Conservation (phyloP, 1,284 basidiomycete species). For the Irpex lacteus region DNA sequence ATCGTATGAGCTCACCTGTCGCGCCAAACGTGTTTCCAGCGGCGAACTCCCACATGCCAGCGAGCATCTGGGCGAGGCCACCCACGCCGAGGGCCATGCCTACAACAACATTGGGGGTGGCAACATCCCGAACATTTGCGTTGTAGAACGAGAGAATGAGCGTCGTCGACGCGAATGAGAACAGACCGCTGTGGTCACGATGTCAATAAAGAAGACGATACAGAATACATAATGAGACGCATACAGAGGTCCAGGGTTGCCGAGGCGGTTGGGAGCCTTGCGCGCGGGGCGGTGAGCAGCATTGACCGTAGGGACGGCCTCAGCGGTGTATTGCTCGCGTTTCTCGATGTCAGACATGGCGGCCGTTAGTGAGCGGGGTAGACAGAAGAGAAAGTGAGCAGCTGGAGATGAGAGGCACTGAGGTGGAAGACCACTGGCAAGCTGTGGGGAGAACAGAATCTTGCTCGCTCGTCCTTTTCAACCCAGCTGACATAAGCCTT, state of each 20-base stretch:
- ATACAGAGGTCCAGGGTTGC: slow-evolving; percentile 31
- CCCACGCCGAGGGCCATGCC: slow-evolving; percentile 84
- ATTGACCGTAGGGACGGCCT: slow-evolving; percentile 17
- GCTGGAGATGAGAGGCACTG: slow-evolving; percentile 13
- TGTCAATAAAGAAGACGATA: too few relatives aligned
- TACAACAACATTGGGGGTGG: slow-evolving; percentile 70
- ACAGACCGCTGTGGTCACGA: slow-evolving; percentile 48
- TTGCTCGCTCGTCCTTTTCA: slow-evolving; percentile 13
- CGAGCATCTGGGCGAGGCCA: slow-evolving; percentile 76
- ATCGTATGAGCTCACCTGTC: slow-evolving; percentile 48
- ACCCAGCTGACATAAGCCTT: slow-evolving; percentile 18
- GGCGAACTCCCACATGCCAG: slow-evolving; percentile 83
- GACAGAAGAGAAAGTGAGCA: slow-evolving; percentile 11
- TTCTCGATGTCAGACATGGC: slow-evolving; percentile 26
- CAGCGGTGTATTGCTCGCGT: slow-evolving; percentile 14
- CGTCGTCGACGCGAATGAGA: slow-evolving; percentile 73
- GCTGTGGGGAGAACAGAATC: background rate
- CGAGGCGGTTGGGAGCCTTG: slow-evolving; percentile 14
- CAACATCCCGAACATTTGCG: slow-evolving; percentile 48
- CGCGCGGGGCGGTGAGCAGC: slow-evolving; percentile 7
- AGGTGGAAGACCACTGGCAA: slow-evolving; percentile 3
- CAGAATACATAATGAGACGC: slow-evolving; percentile 7
- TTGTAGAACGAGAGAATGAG: slow-evolving; percentile 72
- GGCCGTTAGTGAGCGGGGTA: slow-evolving; percentile 6
- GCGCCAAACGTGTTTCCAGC: slow-evolving; percentile 70